phyloP scores from a whole-genome alignment of 805 yeast species.

The Yamadazyma paraphyllophila region DNA sequence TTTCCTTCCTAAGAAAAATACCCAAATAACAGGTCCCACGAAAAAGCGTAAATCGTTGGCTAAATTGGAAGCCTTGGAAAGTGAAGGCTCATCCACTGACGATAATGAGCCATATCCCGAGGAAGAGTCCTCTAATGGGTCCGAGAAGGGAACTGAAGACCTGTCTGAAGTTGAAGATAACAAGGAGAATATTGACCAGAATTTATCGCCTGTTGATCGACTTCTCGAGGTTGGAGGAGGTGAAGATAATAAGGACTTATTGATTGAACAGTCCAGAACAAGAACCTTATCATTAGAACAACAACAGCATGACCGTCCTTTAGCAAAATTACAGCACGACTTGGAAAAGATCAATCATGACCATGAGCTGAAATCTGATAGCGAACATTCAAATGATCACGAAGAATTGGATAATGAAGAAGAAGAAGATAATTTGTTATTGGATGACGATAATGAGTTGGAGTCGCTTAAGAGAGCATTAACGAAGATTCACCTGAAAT shows the following conservation, averaged over 20 bases:
- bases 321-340: constrained; percentile 77
- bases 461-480: constrained; percentile 60
- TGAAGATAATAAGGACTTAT: constrained; percentile 46
- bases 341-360: constrained; percentile 50
- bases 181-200: constrained; percentile 3
- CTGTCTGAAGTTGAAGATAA: constrained; percentile 5
- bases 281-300: constrained; percentile 71
- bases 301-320: constrained; percentile 78
- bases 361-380: constrained; percentile 18
- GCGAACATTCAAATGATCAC: constrained; percentile 23
- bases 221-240: constrained; percentile 51
- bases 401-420: constrained; percentile 13
- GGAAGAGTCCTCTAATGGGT: constrained; percentile 8
- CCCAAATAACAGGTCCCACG: constrained; percentile 57
- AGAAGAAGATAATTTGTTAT: constrained; percentile 53
- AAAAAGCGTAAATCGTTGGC: constrained; percentile 59
- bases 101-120: constrained; percentile 19
- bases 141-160: constrained; percentile 8
- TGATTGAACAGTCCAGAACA: constrained; percentile 58
- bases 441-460: constrained; percentile 82
- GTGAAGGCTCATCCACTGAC: constrained; percentile 20
- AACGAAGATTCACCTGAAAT: constrained; percentile 60
- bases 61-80: constrained; percentile 41
- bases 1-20: constrained; percentile 65
- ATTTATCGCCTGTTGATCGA: constrained; percentile 45